Percentiles rank a stretch among this genome's conserved stretches.
Evolutionary conservation across 2,329 filamentous ascomycete genomes (phyloP).

Genomic region (Exophiala spinifera): DNA sequence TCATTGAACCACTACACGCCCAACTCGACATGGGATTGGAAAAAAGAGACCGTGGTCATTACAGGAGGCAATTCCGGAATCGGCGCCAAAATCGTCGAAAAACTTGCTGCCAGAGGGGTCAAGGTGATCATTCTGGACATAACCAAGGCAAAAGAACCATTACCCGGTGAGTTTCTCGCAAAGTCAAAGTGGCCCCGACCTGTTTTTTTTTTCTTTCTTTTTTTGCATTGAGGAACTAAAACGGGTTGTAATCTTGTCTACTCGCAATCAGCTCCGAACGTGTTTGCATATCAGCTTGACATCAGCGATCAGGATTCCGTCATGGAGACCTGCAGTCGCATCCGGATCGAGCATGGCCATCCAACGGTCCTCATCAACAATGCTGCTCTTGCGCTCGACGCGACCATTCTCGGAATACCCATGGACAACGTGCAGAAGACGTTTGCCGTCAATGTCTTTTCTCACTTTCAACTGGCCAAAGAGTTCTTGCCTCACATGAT

Average conservation of each 20-base stretch:
- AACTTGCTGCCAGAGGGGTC: background rate
- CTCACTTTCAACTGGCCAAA: slow-evolving; percentile 62
- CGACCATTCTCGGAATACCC: slow-evolving; percentile 58
- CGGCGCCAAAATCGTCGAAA: slow-evolving; percentile 33
- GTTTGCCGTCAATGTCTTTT: slow-evolving; percentile 67
- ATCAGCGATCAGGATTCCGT: slow-evolving; percentile 59
- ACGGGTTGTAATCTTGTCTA: no score
- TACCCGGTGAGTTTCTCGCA: background rate
- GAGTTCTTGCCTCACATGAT: slow-evolving; percentile 67
- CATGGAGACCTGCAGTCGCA: slow-evolving; percentile 33
- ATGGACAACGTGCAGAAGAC: slow-evolving; percentile 61
- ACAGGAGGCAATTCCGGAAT: slow-evolving; percentile 10
- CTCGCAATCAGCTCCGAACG: background rate
- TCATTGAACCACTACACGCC: background rate
- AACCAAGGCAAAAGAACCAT: background rate
- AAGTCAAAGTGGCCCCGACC: no score
- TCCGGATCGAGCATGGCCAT: slow-evolving; percentile 57
- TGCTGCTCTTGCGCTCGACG: slow-evolving; percentile 59
- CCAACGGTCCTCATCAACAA: slow-evolving; percentile 72
- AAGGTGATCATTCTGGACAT: slow-evolving; percentile 9
- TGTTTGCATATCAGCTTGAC: slow-evolving; percentile 60
- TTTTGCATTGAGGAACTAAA: no score
- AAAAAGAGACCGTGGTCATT: slow-evolving; percentile 3
- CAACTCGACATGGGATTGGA: slow-evolving; percentile 3
- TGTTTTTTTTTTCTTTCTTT: no score